Evolutionary conservation across 2,329 filamentous ascomycete genomes (phyloP).

Genomic region (Diaporthe humulicola): DNA sequence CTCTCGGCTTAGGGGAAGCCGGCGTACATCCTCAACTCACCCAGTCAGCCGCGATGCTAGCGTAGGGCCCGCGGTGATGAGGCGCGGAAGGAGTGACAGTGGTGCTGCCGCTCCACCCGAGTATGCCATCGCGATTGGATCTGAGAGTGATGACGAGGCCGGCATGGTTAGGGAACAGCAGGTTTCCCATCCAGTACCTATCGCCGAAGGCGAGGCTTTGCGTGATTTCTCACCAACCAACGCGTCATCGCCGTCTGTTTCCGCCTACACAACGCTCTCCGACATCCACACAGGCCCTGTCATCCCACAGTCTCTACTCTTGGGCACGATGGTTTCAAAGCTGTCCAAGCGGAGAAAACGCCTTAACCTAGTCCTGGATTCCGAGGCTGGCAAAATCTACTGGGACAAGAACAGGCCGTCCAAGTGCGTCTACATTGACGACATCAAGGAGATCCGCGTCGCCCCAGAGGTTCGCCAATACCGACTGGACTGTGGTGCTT

Average conservation of each 20-base stretch:
- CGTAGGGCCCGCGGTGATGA: conserved; percentile 88
- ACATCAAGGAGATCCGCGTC: conserved; percentile 90
- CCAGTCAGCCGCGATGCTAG: conserved; percentile 87
- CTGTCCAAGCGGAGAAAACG: conserved; percentile 86
- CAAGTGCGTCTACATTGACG: conserved; percentile 93
- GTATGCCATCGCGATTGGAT: conserved; percentile 61
- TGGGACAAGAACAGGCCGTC: conserved; percentile 86
- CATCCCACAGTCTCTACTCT: conserved; percentile 81
- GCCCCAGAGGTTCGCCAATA: conserved; percentile 90
- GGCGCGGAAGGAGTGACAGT: conserved; percentile 86
- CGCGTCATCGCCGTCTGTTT: conserved; percentile 59
- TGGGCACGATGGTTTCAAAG: conserved; percentile 84
- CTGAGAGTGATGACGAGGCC: conserved; percentile 66
- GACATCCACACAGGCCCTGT: conserved; percentile 74
- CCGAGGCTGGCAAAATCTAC: conserved; percentile 85
- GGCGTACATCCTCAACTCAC: conserved; percentile 83
- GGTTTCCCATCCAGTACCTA: conserved; percentile 57
- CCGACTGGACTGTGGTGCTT: conserved; percentile 83
- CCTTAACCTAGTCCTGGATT: conserved; percentile 80
- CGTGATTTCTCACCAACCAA: conserved; percentile 64
- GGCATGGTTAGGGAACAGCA: conserved; percentile 65
- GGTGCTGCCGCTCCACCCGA: conserved; percentile 76
- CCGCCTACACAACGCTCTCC: conserved; percentile 50
- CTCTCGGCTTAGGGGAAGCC: conserved; percentile 52
- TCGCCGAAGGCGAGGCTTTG: conserved; percentile 57